Evolutionary conservation across 2,329 filamentous ascomycete species (phyloP), one percentile per base, ranked within the genome.

Genomic region (Fusarium devonianum): DNA sequence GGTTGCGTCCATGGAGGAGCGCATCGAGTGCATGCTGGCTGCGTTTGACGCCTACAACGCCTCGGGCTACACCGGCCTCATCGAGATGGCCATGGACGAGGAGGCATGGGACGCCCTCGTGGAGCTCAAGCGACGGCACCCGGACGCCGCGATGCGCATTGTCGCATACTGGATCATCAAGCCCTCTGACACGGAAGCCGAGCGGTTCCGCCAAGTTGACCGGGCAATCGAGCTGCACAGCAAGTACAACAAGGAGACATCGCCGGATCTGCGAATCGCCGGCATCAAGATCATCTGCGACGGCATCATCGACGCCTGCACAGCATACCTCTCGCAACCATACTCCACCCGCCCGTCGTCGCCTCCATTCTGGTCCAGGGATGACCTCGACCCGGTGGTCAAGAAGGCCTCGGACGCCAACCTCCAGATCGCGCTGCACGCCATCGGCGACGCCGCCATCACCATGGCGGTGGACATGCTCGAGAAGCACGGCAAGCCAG

Each of bases 201-300:
- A 59, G 11, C 73, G 77, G 4, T 61, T 80, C 7, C 64, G 65
- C 5, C 79, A 84, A 58, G 76, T 84, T 1, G 72, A 78, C 16
- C 73, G 74, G 4, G 79, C 78, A 0, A 76, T 79, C 28, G 75
- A 77, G 44, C 63, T 82, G 25, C 70, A 69, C 13, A 48, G 44
- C 6, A 43, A 67, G 41, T 72, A 69, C 55, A 73, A 69, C 52
- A 67, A 65, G 7, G 58, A 67, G 9, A 70, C 60, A 0, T 71
- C 69, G 2, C 72, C 73, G 0, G 72, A 77, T 42, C 61, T 75
- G 44, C 78, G 79, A 7, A 70, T 87, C 13, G 77, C 80, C 0
- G 84, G 84, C 7, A 82, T 86, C 68, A 87, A 87, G 65, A 67
- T 86, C 30, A 83, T 87, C 45, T 81, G 78, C 60, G 84, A 87